Conservation (phyloP, 1,284 basidiomycete species). For the Coniophora puteana region DNA sequence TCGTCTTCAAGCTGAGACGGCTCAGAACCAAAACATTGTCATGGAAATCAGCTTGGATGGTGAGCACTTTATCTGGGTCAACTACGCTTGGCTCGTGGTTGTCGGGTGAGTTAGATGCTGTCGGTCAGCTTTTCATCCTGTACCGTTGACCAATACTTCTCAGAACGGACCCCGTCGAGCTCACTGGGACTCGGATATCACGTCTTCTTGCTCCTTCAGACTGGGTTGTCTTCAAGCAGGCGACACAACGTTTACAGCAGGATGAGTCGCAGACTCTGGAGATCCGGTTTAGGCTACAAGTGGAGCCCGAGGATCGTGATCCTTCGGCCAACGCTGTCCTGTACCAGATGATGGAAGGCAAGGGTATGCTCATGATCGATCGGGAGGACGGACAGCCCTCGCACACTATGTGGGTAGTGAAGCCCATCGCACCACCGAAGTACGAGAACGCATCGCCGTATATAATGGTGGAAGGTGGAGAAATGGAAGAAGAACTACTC, state of each 20-base stretch:
- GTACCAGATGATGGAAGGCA: constrained; percentile 93
- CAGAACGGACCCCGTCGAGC: constrained; percentile 82
- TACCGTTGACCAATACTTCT: neutral
- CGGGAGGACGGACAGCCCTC: constrained; percentile 82
- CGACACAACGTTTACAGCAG: constrained; percentile 80
- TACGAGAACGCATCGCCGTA: constrained; percentile 57
- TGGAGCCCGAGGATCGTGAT: constrained; percentile 62
- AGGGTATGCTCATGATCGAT: constrained; percentile 98
- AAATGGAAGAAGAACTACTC: constrained; percentile 46
- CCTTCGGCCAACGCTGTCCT: constrained; percentile 43
- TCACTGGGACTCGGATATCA: constrained; percentile 81
- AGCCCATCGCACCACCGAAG: constrained; percentile 73
- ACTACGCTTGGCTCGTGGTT: constrained; percentile 91
- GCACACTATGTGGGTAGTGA: constrained; percentile 99
- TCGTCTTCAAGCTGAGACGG: constrained; percentile 84
- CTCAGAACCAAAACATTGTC: constrained; percentile 92
- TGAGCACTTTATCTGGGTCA: constrained; percentile 90
- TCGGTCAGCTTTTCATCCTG: constrained; percentile 6
- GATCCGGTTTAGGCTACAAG: constrained; percentile 82
- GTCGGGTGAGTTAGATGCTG: constrained; percentile 70
- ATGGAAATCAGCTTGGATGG: constrained; percentile 94
- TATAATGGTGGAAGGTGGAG: constrained; percentile 54
- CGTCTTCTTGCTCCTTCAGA: constrained; percentile 83
- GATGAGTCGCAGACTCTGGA: constrained; percentile 96
- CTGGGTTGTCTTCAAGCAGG: constrained; percentile 83